Conservation (phyloP, 108 stramenopile genomes). For the Skeletonema marinoi region DNA sequence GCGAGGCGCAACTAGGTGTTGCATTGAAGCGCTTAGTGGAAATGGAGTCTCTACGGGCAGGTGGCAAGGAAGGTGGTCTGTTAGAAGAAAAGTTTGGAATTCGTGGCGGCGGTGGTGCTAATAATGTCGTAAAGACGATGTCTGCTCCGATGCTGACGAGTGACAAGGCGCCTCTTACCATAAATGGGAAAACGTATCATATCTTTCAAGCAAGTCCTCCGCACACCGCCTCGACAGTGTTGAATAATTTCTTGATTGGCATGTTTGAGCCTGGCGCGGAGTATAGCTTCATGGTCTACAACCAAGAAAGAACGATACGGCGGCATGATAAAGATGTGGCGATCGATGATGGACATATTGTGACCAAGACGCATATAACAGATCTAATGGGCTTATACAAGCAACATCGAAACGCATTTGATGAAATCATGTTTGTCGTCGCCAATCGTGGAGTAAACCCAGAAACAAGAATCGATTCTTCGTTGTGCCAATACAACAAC, state of each 20-base stretch:
- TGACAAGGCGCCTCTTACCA: not conserved
- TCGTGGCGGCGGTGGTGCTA: not conserved
- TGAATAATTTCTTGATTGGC: constrained; percentile 35
- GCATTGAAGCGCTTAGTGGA: not conserved
- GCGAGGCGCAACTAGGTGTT: not conserved
- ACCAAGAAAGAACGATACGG: constrained; percentile 11
- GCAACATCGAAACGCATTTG: constrained; percentile 6
- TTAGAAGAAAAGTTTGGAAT: constrained; percentile 3
- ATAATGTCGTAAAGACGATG: not conserved
- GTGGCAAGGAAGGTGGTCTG: not conserved
- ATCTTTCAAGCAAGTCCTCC: constrained; percentile 36
- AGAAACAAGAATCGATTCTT: constrained; percentile 18
- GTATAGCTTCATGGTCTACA: constrained; percentile 32
- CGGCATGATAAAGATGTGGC: constrained; percentile 13
- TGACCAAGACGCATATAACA: constrained; percentile 21
- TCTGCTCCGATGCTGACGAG: not conserved
- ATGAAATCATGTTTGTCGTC: constrained; percentile 36
- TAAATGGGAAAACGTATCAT: constrained; percentile 32
- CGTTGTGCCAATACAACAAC: constrained; percentile 28
- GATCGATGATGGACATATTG: constrained; percentile 3
- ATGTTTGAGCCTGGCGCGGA: constrained; percentile 30
- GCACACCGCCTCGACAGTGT: constrained; percentile 21
- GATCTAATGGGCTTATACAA: constrained; percentile 31
- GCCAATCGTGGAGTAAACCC: constrained; percentile 7
- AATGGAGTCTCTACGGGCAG: not conserved